Percentiles rank a stretch among this genome's conserved stretches.
phyloP scores from a whole-genome alignment of 164 flowering plant species.

The Berberis vulgaris region DNA sequence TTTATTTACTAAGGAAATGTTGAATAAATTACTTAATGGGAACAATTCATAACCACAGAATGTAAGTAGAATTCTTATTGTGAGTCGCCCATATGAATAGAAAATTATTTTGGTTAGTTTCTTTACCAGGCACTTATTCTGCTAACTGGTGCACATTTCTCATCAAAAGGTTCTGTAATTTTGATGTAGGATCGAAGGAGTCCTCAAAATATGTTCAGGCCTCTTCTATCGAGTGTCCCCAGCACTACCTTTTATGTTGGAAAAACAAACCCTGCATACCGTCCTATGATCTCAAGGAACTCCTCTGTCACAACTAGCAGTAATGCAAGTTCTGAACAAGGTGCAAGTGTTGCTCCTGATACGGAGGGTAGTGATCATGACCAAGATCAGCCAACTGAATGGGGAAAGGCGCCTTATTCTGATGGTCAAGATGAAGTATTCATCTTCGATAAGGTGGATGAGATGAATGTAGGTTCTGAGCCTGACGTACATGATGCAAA shows the following conservation, averaged over 20 bases:
- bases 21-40: no score
- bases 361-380: slow-evolving; percentile 59
- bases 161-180: no score
- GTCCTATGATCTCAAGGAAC: slow-evolving; percentile 51
- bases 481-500: slow-evolving; percentile 21
- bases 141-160: no score
- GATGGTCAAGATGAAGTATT: slow-evolving; percentile 52
- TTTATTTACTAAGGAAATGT: no score
- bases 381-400: slow-evolving; percentile 45
- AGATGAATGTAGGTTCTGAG: slow-evolving; percentile 20
- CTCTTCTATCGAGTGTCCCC: slow-evolving; percentile 92
- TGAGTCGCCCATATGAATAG: no score
- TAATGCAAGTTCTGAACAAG: slow-evolving; percentile 79
- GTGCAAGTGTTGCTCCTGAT: slow-evolving; percentile 50
- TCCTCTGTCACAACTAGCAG: slow-evolving; percentile 84
- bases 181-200: slow-evolving; percentile 64
- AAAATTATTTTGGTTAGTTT: no score
- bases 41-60: no score
- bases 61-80: no score
- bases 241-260: slow-evolving; percentile 72
- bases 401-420: slow-evolving; percentile 24
- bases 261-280: slow-evolving; percentile 50
- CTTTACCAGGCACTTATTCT: no score
- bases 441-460: slow-evolving; percentile 54
- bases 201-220: slow-evolving; percentile 95